Evolutionary conservation across 768 basidiomycete species (phyloP).

Genomic region (Suillus lakei): DNA sequence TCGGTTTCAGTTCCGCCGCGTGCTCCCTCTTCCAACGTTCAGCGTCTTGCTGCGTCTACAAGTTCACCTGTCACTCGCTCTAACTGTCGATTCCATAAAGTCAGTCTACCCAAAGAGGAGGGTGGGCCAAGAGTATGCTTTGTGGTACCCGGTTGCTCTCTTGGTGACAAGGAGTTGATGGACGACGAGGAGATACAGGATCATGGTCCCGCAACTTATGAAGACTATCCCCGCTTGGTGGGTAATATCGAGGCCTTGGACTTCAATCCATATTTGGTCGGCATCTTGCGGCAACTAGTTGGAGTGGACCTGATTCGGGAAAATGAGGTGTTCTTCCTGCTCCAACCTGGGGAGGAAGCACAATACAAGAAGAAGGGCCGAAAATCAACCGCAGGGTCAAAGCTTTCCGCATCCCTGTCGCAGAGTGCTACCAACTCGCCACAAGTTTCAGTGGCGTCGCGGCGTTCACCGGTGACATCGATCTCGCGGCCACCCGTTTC

Average conservation of each 20-base stretch:
- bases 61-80: constrained; percentile 67
- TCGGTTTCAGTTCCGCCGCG: background rate
- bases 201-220: constrained; percentile 57
- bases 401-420: constrained; percentile 11
- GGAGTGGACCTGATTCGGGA: constrained; percentile 69
- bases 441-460: constrained; percentile 15
- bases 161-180: constrained; percentile 61
- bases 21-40: background rate
- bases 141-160: constrained; percentile 71
- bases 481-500: constrained; percentile 29
- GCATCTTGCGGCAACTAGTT: constrained; percentile 62
- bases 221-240: constrained; percentile 53
- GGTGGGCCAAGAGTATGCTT: constrained; percentile 59
- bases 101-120: constrained; percentile 63
- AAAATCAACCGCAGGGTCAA: constrained; percentile 13
- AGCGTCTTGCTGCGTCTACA: constrained; percentile 19
- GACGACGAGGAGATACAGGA: constrained; percentile 63
- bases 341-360: constrained; percentile 50
- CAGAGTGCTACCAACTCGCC: constrained; percentile 10
- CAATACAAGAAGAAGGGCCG: constrained; percentile 10
- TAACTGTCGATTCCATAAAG: constrained; percentile 71
- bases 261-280: constrained; percentile 57
- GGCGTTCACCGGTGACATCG: constrained; percentile 24
- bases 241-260: constrained; percentile 53
- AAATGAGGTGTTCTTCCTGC: constrained; percentile 68